Base-by-base conservation (phyloP, 305 asterid genomes). In the Coffea humblotiana region DNA sequence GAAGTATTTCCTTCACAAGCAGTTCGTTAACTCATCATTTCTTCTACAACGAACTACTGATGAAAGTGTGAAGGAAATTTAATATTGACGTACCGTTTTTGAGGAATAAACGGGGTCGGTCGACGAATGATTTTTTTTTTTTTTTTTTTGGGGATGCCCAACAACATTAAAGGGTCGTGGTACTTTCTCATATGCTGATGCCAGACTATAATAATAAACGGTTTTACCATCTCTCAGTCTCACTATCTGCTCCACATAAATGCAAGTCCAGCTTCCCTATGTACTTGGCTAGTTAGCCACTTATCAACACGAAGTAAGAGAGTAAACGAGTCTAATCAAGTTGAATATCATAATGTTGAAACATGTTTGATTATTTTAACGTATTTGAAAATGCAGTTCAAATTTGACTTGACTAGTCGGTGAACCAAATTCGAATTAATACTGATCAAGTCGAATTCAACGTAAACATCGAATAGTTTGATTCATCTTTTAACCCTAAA, bases 61-160 rank as follows among this genome's bases (percentile, higher is more conserved):
- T 67, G 71, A 32, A 67, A 67, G 71, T 19, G 21, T 15, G 10
- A 35, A 67, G n/a, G 47, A 67, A 67, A 29, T 67, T 67, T 6
- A 67, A 35, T 32, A 66, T 15, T 32, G 23, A 32, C 16, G 43
- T 15, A 40, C 4, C 21, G 13, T 29, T 37, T n/a, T 29, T 25
- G 71, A 13, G 47, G 79, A 61, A 23, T 75, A 43, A 75, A 75
- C 60, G 13, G 4, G 79, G 79, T 75, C 10, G 79, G 78, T 61
- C 61, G 78, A 60, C 12, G 18, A 61, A 75, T 23, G 43, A 10
- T 45, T 43, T 72, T 65, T 1, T 60, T 40, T 29, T 29, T 29
- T 29, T 29, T 29, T 29, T 29, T 29, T 29, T 29, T 1, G 32
- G 32, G 32, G 40, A 75, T 61, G 21, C 18, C 45, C 58, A n/a